Base-by-base conservation (phyloP, 306 rosid species). In the Vigna radiata region DNA sequence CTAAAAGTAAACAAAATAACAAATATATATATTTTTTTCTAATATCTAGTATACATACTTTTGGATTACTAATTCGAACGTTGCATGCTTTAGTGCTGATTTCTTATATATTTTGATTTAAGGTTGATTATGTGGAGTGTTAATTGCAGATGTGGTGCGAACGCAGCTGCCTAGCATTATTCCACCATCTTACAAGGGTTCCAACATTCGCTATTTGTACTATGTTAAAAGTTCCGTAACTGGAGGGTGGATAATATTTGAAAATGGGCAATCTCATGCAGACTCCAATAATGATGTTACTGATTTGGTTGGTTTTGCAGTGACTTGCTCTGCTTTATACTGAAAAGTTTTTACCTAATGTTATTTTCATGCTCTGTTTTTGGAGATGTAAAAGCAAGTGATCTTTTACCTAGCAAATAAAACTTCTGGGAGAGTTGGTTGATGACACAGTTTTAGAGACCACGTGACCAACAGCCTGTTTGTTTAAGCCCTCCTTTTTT, bases 131-230 rank as follows among this genome's bases (percentile, higher is more conserved):
- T 70, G 33, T 78, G 52, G 52, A 50, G 59, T 72, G 55, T 71
- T 49, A 52, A 77, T 67, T 86, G 83, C 89, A 96, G 99, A 92
- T 72, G 88, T 87, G 68, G 89, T 96, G 60, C 87, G 93, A 67
- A 79, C 87, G 0, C 65, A 53, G 74, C 82, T 96, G 70, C 96
- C 99, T 56, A 78, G 68, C 72, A 29, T 85, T 81, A 88, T 92
- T 79, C 99, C 99, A 50, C 99, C 98, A 43, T 96, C 99, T 0
- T 96, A 91, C 93, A 96, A 89, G 89, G 98, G 99, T 79, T 89
- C 98, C 41, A 85, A 93, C 55, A 87, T 96, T 81, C 98, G 97
- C 49, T 96, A 91, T 82, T 84, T 96, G 83, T 96, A 96, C 78
- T 88, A 86, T 81, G 94, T 88, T 79, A 90, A 80, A 86, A 86